Percentiles rank a stretch among this genome's conserved stretches.
Evolutionary conservation across 2,329 filamentous ascomycete species (phyloP).

Genomic region (Coniochaeta prunicola): DNA sequence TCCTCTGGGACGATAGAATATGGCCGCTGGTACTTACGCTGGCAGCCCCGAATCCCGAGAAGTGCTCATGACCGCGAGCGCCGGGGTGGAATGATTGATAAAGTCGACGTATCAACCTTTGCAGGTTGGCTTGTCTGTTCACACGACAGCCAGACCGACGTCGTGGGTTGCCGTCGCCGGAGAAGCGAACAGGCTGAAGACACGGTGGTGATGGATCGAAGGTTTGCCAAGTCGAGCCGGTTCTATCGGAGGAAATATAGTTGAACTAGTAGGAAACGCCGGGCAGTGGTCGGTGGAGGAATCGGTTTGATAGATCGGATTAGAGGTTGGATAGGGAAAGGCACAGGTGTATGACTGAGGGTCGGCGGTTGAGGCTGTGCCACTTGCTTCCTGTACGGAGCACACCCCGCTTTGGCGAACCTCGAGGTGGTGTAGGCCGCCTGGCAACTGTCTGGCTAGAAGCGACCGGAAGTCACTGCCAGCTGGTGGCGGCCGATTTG

Average conservation of each 20-base stretch:
- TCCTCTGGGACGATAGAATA: slow-evolving; percentile 22
- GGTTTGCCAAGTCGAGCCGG: background rate
- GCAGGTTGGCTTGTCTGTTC: slow-evolving; percentile 5
- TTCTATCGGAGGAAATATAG: background rate
- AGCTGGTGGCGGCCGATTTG: slow-evolving; percentile 1
- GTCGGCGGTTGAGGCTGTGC: background rate
- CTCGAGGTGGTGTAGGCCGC: background rate
- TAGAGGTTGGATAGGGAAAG: background rate
- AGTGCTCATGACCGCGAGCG: slow-evolving; percentile 32
- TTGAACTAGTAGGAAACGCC: background rate
- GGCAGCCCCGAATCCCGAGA: slow-evolving; percentile 53
- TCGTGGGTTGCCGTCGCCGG: background rate
- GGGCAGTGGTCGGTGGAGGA: background rate
- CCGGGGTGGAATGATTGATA: background rate
- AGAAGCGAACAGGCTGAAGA: background rate
- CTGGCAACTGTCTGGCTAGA: background rate
- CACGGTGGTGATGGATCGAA: background rate
- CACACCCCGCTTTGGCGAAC: background rate
- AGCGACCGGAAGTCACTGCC: background rate
- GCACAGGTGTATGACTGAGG: background rate
- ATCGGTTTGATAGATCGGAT: background rate
- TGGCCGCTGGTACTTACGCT: slow-evolving; percentile 38
- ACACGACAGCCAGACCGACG: background rate
- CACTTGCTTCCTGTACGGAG: background rate
- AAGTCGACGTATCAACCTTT: slow-evolving; percentile 9